Conservation (phyloP, 2,329 filamentous ascomycete species). For the Pestalotiopsis sp. region DNA sequence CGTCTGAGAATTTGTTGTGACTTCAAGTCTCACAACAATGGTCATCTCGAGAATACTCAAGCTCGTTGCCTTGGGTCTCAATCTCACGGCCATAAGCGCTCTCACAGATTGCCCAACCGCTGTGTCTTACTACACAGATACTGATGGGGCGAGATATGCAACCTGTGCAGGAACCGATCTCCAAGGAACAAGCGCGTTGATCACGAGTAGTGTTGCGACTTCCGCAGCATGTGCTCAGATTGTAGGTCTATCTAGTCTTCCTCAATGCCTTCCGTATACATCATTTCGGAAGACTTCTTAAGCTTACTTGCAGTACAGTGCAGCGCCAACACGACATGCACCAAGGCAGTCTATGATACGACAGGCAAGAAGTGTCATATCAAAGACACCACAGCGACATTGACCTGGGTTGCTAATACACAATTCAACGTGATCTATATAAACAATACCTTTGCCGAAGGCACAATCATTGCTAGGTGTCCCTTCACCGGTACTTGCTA, state of each 20-base stretch:
- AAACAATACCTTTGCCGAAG: conserved; percentile 5
- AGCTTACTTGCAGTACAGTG: not conserved
- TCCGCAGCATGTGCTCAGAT: not conserved
- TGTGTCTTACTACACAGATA: not conserved
- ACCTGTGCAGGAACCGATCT: conserved; percentile 1
- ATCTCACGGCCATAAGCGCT: not conserved
- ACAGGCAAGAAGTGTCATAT: not conserved
- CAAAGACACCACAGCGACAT: conserved; percentile 1
- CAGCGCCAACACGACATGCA: not conserved
- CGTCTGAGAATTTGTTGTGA: not conserved
- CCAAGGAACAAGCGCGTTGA: conserved; percentile 1
- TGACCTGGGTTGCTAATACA: conserved; percentile 3
- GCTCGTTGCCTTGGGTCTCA: not conserved
- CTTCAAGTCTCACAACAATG: not conserved
- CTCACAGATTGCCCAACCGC: not conserved
- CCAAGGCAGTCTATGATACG: conserved; percentile 4
- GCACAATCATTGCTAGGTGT: conserved; percentile 1
- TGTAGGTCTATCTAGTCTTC: not conserved
- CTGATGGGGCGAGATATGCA: conserved; percentile 2
- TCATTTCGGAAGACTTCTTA: not conserved
- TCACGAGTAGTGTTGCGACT: not conserved
- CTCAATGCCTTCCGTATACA: no score
- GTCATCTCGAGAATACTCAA: not conserved
- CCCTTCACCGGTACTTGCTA: not conserved
- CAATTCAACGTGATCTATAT: conserved; percentile 2